Evolutionary conservation across 2,329 filamentous ascomycete species (phyloP).

Genomic region (Aspergillus felis): DNA sequence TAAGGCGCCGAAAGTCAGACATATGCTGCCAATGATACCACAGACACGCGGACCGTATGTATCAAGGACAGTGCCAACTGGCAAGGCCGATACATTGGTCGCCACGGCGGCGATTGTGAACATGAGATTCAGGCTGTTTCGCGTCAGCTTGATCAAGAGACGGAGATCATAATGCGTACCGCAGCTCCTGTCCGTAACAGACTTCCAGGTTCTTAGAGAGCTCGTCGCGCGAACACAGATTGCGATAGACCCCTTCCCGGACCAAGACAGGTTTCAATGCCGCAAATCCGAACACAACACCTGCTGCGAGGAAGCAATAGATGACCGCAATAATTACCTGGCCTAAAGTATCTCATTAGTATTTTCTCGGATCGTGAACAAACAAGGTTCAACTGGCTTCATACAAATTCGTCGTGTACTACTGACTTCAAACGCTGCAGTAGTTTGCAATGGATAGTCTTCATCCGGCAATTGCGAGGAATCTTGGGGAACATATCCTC

Average conservation of each 20-base stretch:
- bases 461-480: slow-evolving; percentile 14
- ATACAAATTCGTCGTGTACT: slow-evolving; percentile 51
- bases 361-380: neutral
- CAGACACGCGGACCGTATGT: slow-evolving; percentile 74
- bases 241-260: slow-evolving; percentile 65
- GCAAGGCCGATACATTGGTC: slow-evolving; percentile 81
- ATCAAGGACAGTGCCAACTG: slow-evolving; percentile 81
- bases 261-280: slow-evolving; percentile 79
- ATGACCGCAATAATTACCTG: slow-evolving; percentile 67
- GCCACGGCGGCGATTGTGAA: slow-evolving; percentile 85
- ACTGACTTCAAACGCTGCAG: slow-evolving; percentile 52
- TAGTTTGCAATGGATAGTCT: slow-evolving; percentile 23
- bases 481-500: slow-evolving; percentile 7
- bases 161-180: slow-evolving; percentile 27
- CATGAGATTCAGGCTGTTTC: slow-evolving; percentile 73
- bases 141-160: slow-evolving; percentile 8
- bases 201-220: slow-evolving; percentile 47
- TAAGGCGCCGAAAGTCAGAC: slow-evolving; percentile 65
- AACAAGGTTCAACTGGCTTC: slow-evolving; percentile 14
- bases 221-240: slow-evolving; percentile 57
- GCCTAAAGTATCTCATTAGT: slow-evolving; percentile 41
- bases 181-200: slow-evolving; percentile 57
- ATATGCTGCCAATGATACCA: slow-evolving; percentile 65
- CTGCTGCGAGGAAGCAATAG: slow-evolving; percentile 73
- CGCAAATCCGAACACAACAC: slow-evolving; percentile 79